Percentiles rank a stretch among this genome's conserved stretches.
phyloP scores from a whole-genome alignment of 2,329 filamentous ascomycete genomes.

The Byssoonygena ceratinophila region DNA sequence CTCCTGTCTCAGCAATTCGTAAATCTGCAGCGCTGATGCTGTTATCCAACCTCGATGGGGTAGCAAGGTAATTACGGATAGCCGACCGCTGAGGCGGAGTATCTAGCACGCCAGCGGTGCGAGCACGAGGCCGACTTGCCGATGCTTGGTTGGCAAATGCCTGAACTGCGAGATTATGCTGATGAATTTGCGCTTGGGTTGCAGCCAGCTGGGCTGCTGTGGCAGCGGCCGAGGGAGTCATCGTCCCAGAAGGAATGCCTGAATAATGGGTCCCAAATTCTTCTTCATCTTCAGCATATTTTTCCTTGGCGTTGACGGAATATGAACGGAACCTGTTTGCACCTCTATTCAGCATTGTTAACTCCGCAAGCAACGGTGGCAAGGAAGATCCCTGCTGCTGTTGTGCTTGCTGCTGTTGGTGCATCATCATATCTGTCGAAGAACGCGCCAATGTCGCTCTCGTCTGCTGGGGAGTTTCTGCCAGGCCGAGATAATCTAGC shows the following conservation, averaged over 20 bases:
- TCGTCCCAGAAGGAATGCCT: conserved; percentile 46
- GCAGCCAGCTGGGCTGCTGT: conserved; percentile 49
- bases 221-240: conserved; percentile 49
- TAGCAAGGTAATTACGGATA: conserved; percentile 64
- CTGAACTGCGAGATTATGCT: conserved; percentile 87
- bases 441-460: conserved; percentile 61
- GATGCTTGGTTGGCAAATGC: conserved; percentile 79
- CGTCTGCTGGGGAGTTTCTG: conserved; percentile 77
- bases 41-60: conserved; percentile 63
- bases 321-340: conserved; percentile 89
- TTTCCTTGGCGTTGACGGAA: conserved; percentile 96
- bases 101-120: conserved; percentile 85
- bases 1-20: conserved; percentile 60
- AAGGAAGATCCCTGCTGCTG: conserved; percentile 41
- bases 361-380: conserved; percentile 59
- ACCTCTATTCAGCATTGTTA: conserved; percentile 65
- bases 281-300: conserved; percentile 82
- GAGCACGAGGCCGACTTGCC: conserved; percentile 70
- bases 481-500: conserved; percentile 87
- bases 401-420: conserved; percentile 30
- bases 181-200: conserved; percentile 62
- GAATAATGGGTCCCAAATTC: conserved; percentile 56
- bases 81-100: conserved; percentile 55
- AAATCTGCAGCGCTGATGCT: conserved; percentile 67
- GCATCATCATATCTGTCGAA: conserved; percentile 40